Percentiles rank a stretch among this genome's conserved stretches.
phyloP scores from a whole-genome alignment of 768 basidiomycete species.

The Pulveroboletus sp. region DNA sequence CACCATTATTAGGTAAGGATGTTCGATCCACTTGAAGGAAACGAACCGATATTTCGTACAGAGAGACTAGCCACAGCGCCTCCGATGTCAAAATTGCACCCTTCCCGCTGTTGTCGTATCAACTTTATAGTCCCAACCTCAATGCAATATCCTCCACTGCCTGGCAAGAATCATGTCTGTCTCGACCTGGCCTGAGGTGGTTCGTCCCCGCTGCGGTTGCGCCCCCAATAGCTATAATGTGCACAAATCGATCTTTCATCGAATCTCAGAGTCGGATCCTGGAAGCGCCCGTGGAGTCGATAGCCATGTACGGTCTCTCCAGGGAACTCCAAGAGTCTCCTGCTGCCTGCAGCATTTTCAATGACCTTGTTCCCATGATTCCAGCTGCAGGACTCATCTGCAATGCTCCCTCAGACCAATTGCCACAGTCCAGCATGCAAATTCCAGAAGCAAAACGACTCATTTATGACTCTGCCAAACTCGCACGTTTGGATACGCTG shows the following conservation, averaged over 20 bases:
- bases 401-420: constrained; percentile 64
- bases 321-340: constrained; percentile 60
- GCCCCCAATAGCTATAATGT: constrained; percentile 73
- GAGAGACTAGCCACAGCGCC: constrained; percentile 18
- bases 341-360: constrained; percentile 45
- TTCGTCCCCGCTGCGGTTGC: constrained; percentile 84
- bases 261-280: constrained; percentile 60
- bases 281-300: constrained; percentile 70
- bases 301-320: constrained; percentile 84
- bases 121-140: constrained; percentile 46
- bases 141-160: constrained; percentile 54
- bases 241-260: constrained; percentile 74
- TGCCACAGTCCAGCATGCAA: constrained; percentile 81
- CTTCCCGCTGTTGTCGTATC: constrained; percentile 26
- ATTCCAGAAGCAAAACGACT: constrained; percentile 94
- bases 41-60: constrained; percentile 12
- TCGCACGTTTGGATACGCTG: constrained; percentile 85
- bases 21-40: neutral
- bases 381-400: constrained; percentile 66
- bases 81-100: constrained; percentile 16
- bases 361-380: constrained; percentile 54
- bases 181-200: constrained; percentile 78
- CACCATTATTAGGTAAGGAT: constrained; percentile 44
- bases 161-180: constrained; percentile 80
- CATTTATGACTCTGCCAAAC: constrained; percentile 95